Evolutionary conservation across 2,329 filamentous ascomycete species (phyloP).

Genomic region (Cladosporium sp.): DNA sequence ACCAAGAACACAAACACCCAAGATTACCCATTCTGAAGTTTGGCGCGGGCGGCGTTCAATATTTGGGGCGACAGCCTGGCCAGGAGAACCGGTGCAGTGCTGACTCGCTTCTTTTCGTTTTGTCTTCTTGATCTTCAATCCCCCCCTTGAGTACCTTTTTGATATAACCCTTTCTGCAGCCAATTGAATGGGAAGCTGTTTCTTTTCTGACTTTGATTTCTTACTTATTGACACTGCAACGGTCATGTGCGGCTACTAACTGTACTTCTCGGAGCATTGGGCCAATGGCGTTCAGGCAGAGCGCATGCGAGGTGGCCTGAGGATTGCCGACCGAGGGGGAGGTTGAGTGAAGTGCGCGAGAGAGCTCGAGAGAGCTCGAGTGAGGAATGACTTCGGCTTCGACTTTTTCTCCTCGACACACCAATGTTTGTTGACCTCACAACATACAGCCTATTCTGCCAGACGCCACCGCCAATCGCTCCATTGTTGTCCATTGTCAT

Average conservation of each 20-base stretch:
- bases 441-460: background rate
- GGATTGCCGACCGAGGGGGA: background rate
- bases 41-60: constrained; percentile 18
- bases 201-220: background rate
- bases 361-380: background rate
- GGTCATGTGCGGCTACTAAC: background rate
- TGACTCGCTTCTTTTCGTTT: constrained; percentile 16
- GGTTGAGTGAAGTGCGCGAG: background rate
- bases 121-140: constrained; percentile 15
- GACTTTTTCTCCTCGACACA: background rate
- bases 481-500: background rate
- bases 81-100: constrained; percentile 12
- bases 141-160: constrained; percentile 17
- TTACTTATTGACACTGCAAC: background rate
- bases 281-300: background rate
- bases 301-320: background rate
- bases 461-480: background rate
- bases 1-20: constrained; percentile 8
- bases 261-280: background rate
- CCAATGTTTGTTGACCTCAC: background rate
- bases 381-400: background rate
- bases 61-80: constrained; percentile 1
- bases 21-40: constrained; percentile 18
- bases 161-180: constrained; percentile 17
- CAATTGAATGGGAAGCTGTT: constrained; percentile 18